Percentiles rank a stretch among this genome's conserved stretches.
Conservation (phyloP, 768 basidiomycete species). For the Myochromella boudieri region DNA sequence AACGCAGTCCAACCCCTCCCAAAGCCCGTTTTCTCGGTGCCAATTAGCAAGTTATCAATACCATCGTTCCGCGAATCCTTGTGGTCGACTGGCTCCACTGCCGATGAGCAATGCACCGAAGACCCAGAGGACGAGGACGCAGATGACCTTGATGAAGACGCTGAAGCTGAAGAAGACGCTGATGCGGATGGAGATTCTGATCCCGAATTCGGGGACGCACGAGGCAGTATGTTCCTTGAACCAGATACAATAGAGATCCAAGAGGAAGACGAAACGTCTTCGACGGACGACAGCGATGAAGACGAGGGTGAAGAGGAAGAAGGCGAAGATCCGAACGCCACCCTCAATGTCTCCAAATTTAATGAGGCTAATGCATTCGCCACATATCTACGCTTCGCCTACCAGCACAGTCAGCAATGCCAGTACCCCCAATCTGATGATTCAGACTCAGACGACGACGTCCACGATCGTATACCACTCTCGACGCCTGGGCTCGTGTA, state of each 20-base stretch:
- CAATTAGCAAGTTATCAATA: constrained; percentile 13
- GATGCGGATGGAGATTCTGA: no score
- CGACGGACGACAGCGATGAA: constrained; percentile 18
- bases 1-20: constrained; percentile 16
- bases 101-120: constrained; percentile 12
- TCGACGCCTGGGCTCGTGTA: constrained; percentile 13
- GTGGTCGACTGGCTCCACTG: not conserved
- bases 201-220: constrained; percentile 21
- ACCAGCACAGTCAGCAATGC: constrained; percentile 13
- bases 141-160: no score
- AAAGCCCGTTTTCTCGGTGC: constrained; percentile 18
- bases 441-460: constrained; percentile 10
- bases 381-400: constrained; percentile 16
- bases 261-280: constrained; percentile 15
- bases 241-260: constrained; percentile 19
- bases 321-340: constrained; percentile 15
- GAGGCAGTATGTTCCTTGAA: constrained; percentile 10
- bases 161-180: no score
- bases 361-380: constrained; percentile 19
- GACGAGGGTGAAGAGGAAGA: constrained; percentile 24
- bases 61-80: constrained; percentile 2
- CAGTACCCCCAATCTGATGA: constrained; percentile 16
- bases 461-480: not conserved
- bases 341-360: constrained; percentile 11
- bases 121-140: constrained; percentile 23